These are phyloP conservation scores for Collybiopsis luxurians DNA, from an alignment of 768 basidiomycete species.

Conservation along the genomic window DNA sequence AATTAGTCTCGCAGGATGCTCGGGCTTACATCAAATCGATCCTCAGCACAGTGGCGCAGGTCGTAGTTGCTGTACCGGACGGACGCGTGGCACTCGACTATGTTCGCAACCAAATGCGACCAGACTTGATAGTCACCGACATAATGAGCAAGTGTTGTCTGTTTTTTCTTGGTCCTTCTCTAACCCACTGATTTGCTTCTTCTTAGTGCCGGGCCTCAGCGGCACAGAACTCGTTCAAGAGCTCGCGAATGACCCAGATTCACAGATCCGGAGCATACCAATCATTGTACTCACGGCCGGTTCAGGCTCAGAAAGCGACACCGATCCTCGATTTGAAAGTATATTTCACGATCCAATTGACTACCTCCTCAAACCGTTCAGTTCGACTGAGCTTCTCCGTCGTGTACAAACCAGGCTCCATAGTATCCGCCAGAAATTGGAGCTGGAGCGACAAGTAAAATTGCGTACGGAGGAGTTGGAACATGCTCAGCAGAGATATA, in stretches of 20 bases:
- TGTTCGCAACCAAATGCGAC: not conserved
- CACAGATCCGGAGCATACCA: not conserved
- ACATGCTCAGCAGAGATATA: not conserved
- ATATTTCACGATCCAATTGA: not conserved
- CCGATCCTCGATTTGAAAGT: not conserved
- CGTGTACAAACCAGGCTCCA: constrained; percentile 1
- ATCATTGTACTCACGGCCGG: constrained; percentile 2
- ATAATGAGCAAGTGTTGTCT: constrained; percentile 2
- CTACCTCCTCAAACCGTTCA: constrained; percentile 3
- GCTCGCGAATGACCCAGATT: not conserved
- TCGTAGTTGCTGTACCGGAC: constrained; percentile 3
- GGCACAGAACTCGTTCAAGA: not conserved
- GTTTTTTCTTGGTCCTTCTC: not conserved
- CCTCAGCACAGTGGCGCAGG: not conserved
- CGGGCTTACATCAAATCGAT: constrained; percentile 8
- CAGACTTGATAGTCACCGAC: constrained; percentile 7
- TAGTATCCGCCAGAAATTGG: not conserved
- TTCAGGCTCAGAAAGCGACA: not conserved
- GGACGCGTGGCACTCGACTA: constrained; percentile 7
- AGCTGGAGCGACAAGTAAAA: not conserved
- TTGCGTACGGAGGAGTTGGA: not conserved
- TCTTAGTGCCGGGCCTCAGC: constrained; percentile 4
- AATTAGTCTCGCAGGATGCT: not conserved
- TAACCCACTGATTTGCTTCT: not conserved
- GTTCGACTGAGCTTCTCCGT: not conserved